phyloP scores from a whole-genome alignment of 2,329 filamentous ascomycete species.

The Talaromyces islandicus region DNA sequence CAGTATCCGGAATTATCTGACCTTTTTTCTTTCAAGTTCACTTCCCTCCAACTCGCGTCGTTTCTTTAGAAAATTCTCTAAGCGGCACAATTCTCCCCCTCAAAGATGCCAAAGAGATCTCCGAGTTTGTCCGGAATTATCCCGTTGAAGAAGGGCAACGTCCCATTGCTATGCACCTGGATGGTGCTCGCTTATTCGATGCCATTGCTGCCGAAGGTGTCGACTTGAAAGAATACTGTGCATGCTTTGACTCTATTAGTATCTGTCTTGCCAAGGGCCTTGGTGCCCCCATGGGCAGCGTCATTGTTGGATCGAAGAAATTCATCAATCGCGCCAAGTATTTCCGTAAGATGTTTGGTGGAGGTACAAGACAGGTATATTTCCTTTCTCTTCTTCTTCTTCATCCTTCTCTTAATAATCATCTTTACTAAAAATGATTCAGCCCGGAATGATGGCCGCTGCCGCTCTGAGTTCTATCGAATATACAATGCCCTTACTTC shows the following conservation, averaged over 20 bases:
- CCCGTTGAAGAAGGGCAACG: constrained; percentile 18
- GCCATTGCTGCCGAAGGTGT: constrained; percentile 20
- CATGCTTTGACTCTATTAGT: constrained; percentile 26
- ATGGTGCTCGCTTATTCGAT: constrained; percentile 27
- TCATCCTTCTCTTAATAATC: neutral
- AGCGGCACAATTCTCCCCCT: constrained; percentile 22
- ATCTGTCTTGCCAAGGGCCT: constrained; percentile 29
- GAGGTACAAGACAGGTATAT: constrained; percentile 23
- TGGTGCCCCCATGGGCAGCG: constrained; percentile 27
- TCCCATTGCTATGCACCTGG: constrained; percentile 24
- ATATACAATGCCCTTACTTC: constrained; percentile 17
- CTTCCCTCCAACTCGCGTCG: constrained; percentile 24
- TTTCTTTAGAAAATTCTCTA: constrained; percentile 25
- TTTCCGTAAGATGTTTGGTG: constrained; percentile 28
- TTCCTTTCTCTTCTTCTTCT: neutral
- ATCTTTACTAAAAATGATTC: neutral
- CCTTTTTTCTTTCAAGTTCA: constrained; percentile 14
- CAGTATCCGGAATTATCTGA: neutral
- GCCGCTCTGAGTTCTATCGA: constrained; percentile 18
- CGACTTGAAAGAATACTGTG: constrained; percentile 23
- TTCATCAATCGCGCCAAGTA: constrained; percentile 25
- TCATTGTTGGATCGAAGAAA: constrained; percentile 21
- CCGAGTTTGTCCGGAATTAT: constrained; percentile 20
- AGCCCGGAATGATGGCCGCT: constrained; percentile 26
- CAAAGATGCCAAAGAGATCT: constrained; percentile 23